Evolutionary conservation across 768 basidiomycete species (phyloP), one percentile per base, ranked within the genome.

Genomic region (Naganishia onofrii): DNA sequence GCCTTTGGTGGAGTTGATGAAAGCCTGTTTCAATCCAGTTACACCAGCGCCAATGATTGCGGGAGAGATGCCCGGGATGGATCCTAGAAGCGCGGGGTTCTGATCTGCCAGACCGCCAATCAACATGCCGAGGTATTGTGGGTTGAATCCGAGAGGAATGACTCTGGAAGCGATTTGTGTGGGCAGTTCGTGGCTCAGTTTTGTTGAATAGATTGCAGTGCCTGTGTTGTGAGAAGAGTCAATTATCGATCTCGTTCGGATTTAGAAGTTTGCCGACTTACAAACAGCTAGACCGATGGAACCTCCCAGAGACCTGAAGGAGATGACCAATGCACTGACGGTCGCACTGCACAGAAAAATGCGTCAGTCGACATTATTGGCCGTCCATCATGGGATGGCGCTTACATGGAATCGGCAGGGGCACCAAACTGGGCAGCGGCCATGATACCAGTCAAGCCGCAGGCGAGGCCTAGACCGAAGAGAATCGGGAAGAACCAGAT

Each of bases 291-390:
- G 13, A 19, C 63, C 63, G 44, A 65, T 28, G 3, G 63, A 46
- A 42, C 63, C 63, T 36, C 63, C 63, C 17, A 65, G 21, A 6
- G 63, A 65, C 19, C 63, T 36, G 26, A 65, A 42, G n/a, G 63
- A 65, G 31, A 65, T 65, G 42, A 65, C 63, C 2, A 65, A 31
- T 6, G 44, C 63, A 65, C 44, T 65, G 42, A 65, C 48, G 28
- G 63, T 46, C 19, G 63, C 63, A 36, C 63, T 65, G 48, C 2
- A 42, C 7, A 26, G 28, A 31, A 6, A 51, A 2, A 28, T 28
- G 13, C 23, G 48, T 52, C 8, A 65, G 44, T 36, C 34, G 34
- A 36, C 34, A 12, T 12, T 4, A 36, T 36, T 36, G 34, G 12
- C 12, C 34, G 34, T 23, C 26, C 23, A n/a, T n/a, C n/a, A n/a